phyloP scores from a whole-genome alignment of 1,284 basidiomycete genomes.

The Ganoderma leucocontextum region DNA sequence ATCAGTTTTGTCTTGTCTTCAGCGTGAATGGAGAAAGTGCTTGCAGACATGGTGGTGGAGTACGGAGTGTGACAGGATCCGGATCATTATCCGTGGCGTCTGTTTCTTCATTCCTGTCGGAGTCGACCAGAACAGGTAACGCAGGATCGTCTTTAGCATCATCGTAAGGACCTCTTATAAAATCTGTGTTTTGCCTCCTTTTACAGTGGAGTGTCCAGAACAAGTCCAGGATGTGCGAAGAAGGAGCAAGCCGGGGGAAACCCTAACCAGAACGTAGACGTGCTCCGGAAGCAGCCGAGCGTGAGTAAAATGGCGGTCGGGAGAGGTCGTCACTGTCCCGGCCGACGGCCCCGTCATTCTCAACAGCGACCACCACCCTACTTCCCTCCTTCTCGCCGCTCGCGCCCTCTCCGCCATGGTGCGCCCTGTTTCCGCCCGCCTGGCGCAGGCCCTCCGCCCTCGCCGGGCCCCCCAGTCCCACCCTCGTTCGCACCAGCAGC shows the following conservation, averaged over 20 bases:
- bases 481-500: slow-evolving; percentile 31
- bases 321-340: slow-evolving; percentile 31
- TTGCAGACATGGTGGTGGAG: slow-evolving; percentile 36
- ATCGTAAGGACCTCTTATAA: not conserved
- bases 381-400: slow-evolving; percentile 32
- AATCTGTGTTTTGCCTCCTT: not conserved
- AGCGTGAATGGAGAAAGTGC: slow-evolving; percentile 35
- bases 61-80: not conserved
- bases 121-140: not conserved
- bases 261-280: slow-evolving; percentile 5
- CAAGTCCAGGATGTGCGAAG: not conserved
- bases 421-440: slow-evolving; percentile 39
- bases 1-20: slow-evolving; percentile 42
- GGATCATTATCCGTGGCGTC: slow-evolving; percentile 5
- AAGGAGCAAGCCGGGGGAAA: not conserved
- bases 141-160: not conserved
- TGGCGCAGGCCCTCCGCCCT: slow-evolving; percentile 40
- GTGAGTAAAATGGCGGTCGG: slow-evolving; percentile 33
- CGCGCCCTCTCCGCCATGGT: slow-evolving; percentile 38
- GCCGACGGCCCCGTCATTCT: slow-evolving; percentile 33
- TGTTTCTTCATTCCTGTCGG: not conserved
- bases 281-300: slow-evolving; percentile 29
- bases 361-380: slow-evolving; percentile 35
- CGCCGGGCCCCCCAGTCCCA: slow-evolving; percentile 36
- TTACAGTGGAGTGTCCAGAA: not conserved